Percentiles rank a stretch among this genome's conserved stretches.
Evolutionary conservation across 805 yeast genomes (phyloP).

Genomic region (Brettanomyces sp.): DNA sequence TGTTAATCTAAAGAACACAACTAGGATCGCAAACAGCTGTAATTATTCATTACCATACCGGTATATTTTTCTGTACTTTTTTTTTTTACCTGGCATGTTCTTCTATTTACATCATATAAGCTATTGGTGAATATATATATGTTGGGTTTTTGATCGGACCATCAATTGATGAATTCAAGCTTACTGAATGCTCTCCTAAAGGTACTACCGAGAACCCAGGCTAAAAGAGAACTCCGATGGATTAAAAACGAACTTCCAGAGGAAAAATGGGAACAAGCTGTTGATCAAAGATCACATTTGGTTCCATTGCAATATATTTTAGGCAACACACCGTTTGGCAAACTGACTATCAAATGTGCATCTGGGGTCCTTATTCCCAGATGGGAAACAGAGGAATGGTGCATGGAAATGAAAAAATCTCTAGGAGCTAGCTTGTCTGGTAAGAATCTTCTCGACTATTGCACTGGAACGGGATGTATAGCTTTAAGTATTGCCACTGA

Average conservation of each 20-base stretch:
- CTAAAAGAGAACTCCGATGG: constrained; percentile 57
- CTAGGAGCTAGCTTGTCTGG: background rate
- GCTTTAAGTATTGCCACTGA: constrained; percentile 38
- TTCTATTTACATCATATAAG: no score
- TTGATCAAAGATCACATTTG: constrained; percentile 37
- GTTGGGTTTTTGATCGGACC: no score
- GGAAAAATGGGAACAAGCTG: constrained; percentile 41
- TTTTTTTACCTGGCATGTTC: no score
- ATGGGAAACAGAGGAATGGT: constrained; percentile 96
- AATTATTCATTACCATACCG: no score
- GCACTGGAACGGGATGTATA: constrained; percentile 88
- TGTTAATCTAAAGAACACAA: no score
- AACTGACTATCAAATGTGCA: constrained; percentile 47
- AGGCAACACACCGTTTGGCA: constrained; percentile 82
- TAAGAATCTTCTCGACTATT: constrained; percentile 45
- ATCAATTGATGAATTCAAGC: background rate
- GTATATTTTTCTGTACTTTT: no score
- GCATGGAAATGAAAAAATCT: constrained; percentile 29
- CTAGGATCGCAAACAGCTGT: no score
- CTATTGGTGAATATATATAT: no score
- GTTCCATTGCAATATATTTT: constrained; percentile 80
- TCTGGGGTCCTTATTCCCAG: constrained; percentile 77
- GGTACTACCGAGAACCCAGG: constrained; percentile 23
- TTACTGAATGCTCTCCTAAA: constrained; percentile 6
- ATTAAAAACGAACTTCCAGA: constrained; percentile 46